Evolutionary conservation across 768 basidiomycete genomes (phyloP), one percentile per base, ranked within the genome.

Genomic region (Kwoniella botswanensis): DNA sequence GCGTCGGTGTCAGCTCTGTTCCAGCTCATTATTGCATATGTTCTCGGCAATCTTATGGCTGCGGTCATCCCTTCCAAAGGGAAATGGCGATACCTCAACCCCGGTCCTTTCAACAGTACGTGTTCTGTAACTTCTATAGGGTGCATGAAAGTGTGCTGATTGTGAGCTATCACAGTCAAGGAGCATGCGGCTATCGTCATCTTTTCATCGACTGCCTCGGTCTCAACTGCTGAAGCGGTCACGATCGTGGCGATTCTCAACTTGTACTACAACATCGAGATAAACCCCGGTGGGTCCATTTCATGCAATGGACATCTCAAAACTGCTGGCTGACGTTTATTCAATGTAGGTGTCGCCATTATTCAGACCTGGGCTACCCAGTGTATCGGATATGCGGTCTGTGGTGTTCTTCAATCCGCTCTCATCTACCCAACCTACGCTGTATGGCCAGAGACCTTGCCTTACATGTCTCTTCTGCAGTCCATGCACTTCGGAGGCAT

Each of bases 91-190:
- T 88, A 87, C 76, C 80, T 89, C 62, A 89, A 89, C 76, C 89
- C 88, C 3, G 88, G 89, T 0, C 88, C 88, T 22, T 90, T 90
- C 84, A 90, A 89, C 85, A 85, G 82, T 79, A 88, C 88, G 86
- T 56, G 79, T 42, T 26, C 29, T 58, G 65, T 18, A 17, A 10
- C n/a, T 26, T 22, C 17, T 50, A 62, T 0, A 18, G n/a, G n/a
- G 17, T 42, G 3, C 11, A 56, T 46, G 13, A 29, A 67, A 15
- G n/a, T 21, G 10, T n/a, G 17, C 50, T 61, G 63, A 9, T 24
- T 1, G 54, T 53, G 22, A n/a, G n/a, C 22, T 86, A 35, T 35
- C 26, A 87, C 88, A 2, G 88, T 86, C 67, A 70, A 70, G 63
- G 89, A 90, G 74, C 89, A 90, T 74, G 88, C 89, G 9, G 87